Evolutionary conservation across 1,139 yeast genomes (phyloP), one percentile per base, ranked within the genome.

Genomic region (Hansenula lynferdii): DNA sequence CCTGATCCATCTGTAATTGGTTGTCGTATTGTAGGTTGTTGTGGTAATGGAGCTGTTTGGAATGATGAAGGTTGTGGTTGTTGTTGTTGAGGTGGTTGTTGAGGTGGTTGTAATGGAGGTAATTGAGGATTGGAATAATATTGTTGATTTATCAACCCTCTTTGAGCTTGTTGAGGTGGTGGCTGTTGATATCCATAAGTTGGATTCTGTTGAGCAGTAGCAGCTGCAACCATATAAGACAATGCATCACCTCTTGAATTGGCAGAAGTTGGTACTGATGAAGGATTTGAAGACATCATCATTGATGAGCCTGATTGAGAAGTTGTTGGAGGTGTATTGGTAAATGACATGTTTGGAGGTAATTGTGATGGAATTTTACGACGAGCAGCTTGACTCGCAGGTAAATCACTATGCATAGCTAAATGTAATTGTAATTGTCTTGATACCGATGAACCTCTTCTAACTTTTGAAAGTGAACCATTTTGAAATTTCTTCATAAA

Each of bases 361-460:
- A 30, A 16, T 30, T 30, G 33, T 9, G 48, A 24, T 47, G 49
- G 26, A 40, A 40, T 40, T 58, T 65, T 27, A 25, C 36, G 34
- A 11, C 23, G 22, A 36, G 40, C 19, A 9, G 34, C 15, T 32
- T 40, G 23, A 50, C 54, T 34, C 14, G 34, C 35, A 3, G 94
- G 94, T 37, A 84, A 66, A 20, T 75, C 71, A 47, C 77, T 79
- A 57, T 82, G 86, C 36, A 80, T 79, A 6, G 86, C 80, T 54
- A 84, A 69, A 60, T 84, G 90, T 48, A 83, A 62, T 56, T 84
- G 92, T 44, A 84, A 64, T 55, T 83, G 92, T 56, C 92, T 72
- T 22, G 87, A 78, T 14, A 84, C 92, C 18, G 85, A 77, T 8
- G 86, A 79, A 7, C 94, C 94, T 50, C 95, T 67, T 61, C 94